Evolutionary conservation across 306 rosid species (phyloP).

Genomic region (Medicago lupulina): DNA sequence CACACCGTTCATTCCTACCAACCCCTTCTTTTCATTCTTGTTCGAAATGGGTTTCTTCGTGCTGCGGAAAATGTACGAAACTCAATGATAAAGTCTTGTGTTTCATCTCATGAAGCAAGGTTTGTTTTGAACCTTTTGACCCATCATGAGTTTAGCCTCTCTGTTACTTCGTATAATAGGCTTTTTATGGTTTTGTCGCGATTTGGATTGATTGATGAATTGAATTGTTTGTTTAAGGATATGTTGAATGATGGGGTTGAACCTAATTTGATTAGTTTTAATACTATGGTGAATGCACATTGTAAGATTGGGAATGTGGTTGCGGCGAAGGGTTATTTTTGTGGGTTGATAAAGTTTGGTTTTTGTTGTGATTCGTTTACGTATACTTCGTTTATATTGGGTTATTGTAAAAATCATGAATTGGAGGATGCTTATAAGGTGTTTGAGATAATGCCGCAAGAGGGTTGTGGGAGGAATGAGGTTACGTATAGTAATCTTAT

Average conservation of each 20-base stretch:
- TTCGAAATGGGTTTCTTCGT: conserved; percentile 54
- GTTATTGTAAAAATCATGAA: conserved; percentile 67
- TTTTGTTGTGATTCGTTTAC: conserved; percentile 68
- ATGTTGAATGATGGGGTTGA: conserved; percentile 57
- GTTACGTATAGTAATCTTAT: conserved; percentile 66
- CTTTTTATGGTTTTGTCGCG: conserved; percentile 61
- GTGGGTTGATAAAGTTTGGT: conserved; percentile 59
- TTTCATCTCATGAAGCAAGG: conserved; percentile 47
- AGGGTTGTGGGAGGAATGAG: conserved; percentile 65
- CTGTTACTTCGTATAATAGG: conserved; percentile 67
- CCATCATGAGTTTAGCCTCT: conserved; percentile 53
- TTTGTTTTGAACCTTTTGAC: conserved; percentile 53
- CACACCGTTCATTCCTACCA: conserved; percentile 61
- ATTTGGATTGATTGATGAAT: conserved; percentile 60
- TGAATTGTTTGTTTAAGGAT: conserved; percentile 58
- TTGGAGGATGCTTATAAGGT: conserved; percentile 56
- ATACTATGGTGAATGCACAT: conserved; percentile 71
- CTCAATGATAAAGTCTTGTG: conserved; percentile 64
- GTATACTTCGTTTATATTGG: conserved; percentile 76
- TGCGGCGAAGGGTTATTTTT: conserved; percentile 53
- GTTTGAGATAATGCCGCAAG: conserved; percentile 59
- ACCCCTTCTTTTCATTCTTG: conserved; percentile 60
- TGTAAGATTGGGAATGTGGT: conserved; percentile 73
- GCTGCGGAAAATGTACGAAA: conserved; percentile 69
- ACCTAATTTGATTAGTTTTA: conserved; percentile 64